These are phyloP conservation scores for Phytophthora litchii DNA, from an alignment of 352 stramenopile genomes.

Conservation along the genomic window DNA sequence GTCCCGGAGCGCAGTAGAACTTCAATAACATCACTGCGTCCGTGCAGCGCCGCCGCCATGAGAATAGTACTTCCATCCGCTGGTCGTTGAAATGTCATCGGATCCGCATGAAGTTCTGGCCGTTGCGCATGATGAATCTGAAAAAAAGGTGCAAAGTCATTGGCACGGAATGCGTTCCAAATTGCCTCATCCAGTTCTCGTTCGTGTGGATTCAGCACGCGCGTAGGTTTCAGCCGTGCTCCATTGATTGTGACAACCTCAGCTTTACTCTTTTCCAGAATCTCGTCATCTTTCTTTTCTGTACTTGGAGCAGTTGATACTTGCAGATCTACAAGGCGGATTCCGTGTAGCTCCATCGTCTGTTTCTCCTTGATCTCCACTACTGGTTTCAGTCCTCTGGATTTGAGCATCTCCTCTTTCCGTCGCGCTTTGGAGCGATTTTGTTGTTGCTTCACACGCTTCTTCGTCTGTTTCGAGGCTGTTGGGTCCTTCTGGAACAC, in stretches of 20 bases:
- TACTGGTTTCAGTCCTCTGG: slow-evolving; percentile 43
- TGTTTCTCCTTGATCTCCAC: slow-evolving; percentile 70
- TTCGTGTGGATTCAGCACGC: slow-evolving; percentile 81
- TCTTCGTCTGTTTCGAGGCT: slow-evolving; percentile 36
- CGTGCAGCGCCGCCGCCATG: slow-evolving; percentile 79
- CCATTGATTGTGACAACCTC: slow-evolving; percentile 62
- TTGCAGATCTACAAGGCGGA: slow-evolving; percentile 72
- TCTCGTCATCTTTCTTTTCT: slow-evolving; percentile 5
- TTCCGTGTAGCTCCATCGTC: slow-evolving; percentile 58
- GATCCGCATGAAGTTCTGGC: slow-evolving; percentile 47
- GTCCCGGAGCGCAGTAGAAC: slow-evolving; percentile 53
- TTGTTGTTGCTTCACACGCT: slow-evolving; percentile 62
- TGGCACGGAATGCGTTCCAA: slow-evolving; percentile 77
- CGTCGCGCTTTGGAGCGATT: slow-evolving; percentile 53
- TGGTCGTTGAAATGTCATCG: slow-evolving; percentile 68
- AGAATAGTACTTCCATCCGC: slow-evolving; percentile 75
- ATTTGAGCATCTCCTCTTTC: slow-evolving; percentile 57
- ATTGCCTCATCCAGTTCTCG: slow-evolving; percentile 80
- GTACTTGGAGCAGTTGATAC: slow-evolving; percentile 11
- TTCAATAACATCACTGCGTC: slow-evolving; percentile 83
- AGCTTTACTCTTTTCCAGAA: slow-evolving; percentile 15
- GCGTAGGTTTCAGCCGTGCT: slow-evolving; percentile 52
- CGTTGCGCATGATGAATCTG: slow-evolving; percentile 52
- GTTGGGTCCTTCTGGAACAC: slow-evolving; percentile 41
- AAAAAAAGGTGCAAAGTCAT: slow-evolving; percentile 86